phyloP scores from a whole-genome alignment of 192 early-diverging fungal species.

The Coemansia sp. region DNA sequence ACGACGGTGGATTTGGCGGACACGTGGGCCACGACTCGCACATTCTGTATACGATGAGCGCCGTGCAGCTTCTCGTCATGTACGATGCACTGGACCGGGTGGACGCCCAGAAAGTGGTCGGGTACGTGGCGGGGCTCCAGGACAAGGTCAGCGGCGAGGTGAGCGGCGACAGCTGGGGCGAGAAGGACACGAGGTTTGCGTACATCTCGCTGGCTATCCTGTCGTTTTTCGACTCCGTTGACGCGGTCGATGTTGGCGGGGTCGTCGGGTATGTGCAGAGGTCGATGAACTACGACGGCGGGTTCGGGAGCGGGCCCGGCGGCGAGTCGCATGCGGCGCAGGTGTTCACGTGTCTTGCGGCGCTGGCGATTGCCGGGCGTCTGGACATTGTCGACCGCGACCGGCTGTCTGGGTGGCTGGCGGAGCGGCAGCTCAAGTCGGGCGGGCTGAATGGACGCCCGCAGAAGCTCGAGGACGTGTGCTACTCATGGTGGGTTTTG shows the following conservation, averaged over 20 bases:
- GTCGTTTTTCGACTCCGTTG: constrained; percentile 71
- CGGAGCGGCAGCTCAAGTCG: constrained; percentile 86
- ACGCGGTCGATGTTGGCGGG: constrained; percentile 64
- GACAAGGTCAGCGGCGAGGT: constrained; percentile 73
- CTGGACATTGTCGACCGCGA: constrained; percentile 82
- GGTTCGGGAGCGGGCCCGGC: constrained; percentile 86
- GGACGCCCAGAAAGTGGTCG: constrained; percentile 61
- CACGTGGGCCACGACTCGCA: constrained; percentile 86
- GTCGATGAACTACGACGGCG: constrained; percentile 97
- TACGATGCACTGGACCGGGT: constrained; percentile 79
- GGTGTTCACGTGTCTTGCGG: constrained; percentile 91
- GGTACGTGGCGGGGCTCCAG: constrained; percentile 68
- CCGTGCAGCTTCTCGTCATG: constrained; percentile 84
- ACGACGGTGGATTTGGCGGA: constrained; percentile 91
- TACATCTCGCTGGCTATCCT: constrained; percentile 81
- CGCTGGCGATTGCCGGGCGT: constrained; percentile 76
- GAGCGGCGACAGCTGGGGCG: constrained; percentile 89
- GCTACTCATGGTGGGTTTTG: constrained; percentile 99
- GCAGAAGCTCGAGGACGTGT: constrained; percentile 96
- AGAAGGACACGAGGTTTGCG: constrained; percentile 91
- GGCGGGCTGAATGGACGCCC: constrained; percentile 97
- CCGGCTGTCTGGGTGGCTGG: constrained; percentile 88
- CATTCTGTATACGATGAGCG: constrained; percentile 86
- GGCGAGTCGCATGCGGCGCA: constrained; percentile 92
- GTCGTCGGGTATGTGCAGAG: constrained; percentile 69